A percentile compares a stretch with the other conserved stretches of the same genome.
Evolutionary conservation across 306 rosid genomes (phyloP).

Genomic region (Cucurbita maxima): DNA sequence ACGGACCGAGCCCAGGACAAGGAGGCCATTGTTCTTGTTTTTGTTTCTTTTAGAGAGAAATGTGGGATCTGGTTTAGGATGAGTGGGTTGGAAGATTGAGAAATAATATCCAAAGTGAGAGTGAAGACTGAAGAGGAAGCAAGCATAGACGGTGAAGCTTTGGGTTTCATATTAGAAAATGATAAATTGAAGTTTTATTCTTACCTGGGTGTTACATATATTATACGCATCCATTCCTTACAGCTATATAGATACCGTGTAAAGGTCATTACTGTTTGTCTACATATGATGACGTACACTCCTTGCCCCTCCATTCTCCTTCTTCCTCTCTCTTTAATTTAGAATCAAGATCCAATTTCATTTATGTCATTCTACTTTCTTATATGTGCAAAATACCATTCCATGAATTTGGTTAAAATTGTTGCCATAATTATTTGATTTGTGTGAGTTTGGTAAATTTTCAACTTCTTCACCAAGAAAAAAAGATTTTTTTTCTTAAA

Average conservation of each 20-base stretch:
- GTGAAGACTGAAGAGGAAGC: background rate
- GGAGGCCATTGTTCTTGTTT: background rate
- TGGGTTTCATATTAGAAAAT: background rate
- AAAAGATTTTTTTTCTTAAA: too few species aligned
- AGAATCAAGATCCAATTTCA: background rate
- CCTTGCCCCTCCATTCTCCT: background rate
- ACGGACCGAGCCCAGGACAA: background rate
- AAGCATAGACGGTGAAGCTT: background rate
- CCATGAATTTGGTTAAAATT: background rate
- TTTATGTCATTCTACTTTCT: too few species aligned
- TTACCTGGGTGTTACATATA: background rate
- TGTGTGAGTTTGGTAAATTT: background rate
- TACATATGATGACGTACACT: background rate
- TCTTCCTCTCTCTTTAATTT: background rate
- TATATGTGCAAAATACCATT: background rate
- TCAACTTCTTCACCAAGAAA: background rate
- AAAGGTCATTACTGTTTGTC: background rate
- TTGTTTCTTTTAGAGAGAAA: background rate
- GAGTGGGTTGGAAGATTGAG: slow-evolving; percentile 5
- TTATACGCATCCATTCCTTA: background rate
- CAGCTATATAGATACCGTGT: background rate
- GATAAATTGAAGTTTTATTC: background rate
- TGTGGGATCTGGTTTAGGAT: background rate
- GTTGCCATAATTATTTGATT: background rate
- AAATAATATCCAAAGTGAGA: background rate